Base-by-base conservation (phyloP, 306 rosid species). In the Acmispon strigosus region DNA sequence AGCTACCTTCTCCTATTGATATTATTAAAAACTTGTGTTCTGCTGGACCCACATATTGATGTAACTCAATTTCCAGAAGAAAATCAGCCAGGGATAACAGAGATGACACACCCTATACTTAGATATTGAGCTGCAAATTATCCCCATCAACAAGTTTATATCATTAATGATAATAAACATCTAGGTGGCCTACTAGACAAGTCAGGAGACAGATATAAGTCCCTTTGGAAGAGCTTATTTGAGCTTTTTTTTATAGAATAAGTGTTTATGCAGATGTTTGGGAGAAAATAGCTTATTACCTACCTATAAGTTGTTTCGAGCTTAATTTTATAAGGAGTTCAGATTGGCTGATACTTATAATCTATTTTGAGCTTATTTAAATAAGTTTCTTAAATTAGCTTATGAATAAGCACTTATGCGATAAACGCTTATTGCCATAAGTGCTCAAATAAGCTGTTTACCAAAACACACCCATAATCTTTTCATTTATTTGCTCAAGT, bases 91-190 rank as follows among this genome's bases (percentile, higher is more conserved):
- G 24, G 47, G 18, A 39, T 44, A 44, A 70, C 51, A 64, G 56
- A 27, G 34, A 27, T 27, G 43, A 69, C 54, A 13, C 20, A 2
- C 48, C 62, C 6, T 29, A 70, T 15, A 22, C 34, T 12, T 52
- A 64, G 19, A 48, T 13, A n/a, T 49, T 18, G 36, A 66, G 37
- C 32, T 50, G 14, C 34, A 39, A 55, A 73, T 57, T 50, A 58
- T 51, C 32, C 16, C 57, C 47, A 19, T 19, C 22, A 32, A 20
- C 45, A 59, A 63, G 42, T 66, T 73, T 8, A 34, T 29, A 58
- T 66, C 74, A 24, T 53, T 57, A n/a, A 78, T 34, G 59, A 72
- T 65, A 57, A 72, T 39, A 65, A 60, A 65, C 32, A 47, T 1
- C 41, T 14, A 56, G 10, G 29, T 8, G 16, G 56, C 57, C 49